Evolutionary conservation across 2,329 filamentous ascomycete genomes (phyloP).

Genomic region (Xylariaceae sp.): DNA sequence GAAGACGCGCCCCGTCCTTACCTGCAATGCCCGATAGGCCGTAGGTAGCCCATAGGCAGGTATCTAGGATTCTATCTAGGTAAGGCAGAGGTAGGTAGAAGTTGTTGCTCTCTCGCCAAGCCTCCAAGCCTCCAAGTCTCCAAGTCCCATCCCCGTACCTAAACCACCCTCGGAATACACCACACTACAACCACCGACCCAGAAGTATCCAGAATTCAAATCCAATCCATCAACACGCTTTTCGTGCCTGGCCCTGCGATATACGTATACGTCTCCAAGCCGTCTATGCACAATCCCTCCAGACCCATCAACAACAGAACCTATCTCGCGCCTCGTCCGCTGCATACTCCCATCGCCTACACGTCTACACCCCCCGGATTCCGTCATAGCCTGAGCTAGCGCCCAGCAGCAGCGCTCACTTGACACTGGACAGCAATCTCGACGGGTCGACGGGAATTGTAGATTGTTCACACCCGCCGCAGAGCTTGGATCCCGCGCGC

Average conservation of each 20-base stretch:
- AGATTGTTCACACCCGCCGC: constrained; percentile 27
- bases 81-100: no score
- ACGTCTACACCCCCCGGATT: constrained; percentile 21
- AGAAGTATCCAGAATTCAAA: constrained; percentile 6
- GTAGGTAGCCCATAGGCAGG: no score
- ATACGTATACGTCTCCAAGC: constrained; percentile 17
- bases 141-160: constrained; percentile 18
- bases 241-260: constrained; percentile 14
- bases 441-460: constrained; percentile 15
- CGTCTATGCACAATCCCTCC: constrained; percentile 13
- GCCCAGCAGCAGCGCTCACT: constrained; percentile 34
- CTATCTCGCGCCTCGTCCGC: constrained; percentile 19
- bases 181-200: constrained; percentile 10
- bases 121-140: constrained; percentile 16
- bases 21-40: no score
- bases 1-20: no score
- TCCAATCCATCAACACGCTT: constrained; percentile 10
- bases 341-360: constrained; percentile 25
- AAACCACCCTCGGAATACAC: constrained; percentile 21
- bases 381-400: constrained; percentile 44
- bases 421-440: constrained; percentile 26
- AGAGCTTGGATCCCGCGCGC: constrained; percentile 29
- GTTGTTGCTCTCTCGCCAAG: constrained; percentile 11
- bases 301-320: background rate
- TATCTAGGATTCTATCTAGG: no score